Base-by-base conservation (phyloP, 148 eudicot species). In the Nepenthes mirabilis region DNA sequence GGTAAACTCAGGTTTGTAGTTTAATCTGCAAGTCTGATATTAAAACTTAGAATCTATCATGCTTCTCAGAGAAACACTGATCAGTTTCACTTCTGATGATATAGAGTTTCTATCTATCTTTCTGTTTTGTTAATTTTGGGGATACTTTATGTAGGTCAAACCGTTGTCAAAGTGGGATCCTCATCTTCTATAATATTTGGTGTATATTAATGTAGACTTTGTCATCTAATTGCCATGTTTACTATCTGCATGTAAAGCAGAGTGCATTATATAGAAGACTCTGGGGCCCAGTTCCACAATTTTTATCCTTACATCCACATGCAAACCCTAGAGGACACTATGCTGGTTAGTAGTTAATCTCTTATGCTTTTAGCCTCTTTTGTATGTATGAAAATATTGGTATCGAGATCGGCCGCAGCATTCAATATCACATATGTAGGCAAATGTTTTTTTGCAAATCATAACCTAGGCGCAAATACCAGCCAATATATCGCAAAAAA, bases 211-310 rank as follows among this genome's bases (percentile, higher is more conserved):
- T 9, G 6, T 53, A 5, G 14, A 53, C 14, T 53, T 45, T 50
- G 45, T 37, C 36, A 66, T 60, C 45, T 36, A 13, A 53, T 55
- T 45, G 36, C 50, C 52, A 33, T 60, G 52, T 37, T 67, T 52
- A 37, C 40, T 40, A 40, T 56, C 52, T 63, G 32, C 36, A 48
- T 52, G 52, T 43, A 34, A 63, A 73, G 50, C 77, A 77, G 80
- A 69, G 77, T 66, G 71, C 77, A 50, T 57, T 70, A 50, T 56
- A 73, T 52, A 72, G 75, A 69, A 72, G 80, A 63, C 62, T 77
- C 52, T 77, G 80, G 80, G 80, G 80, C 53, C 80, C 80, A 13
- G 68, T 77, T 43, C 59, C 63, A 49, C 77, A 72, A 72, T 59
- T 77, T 67, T 65, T 56, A 23, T 70, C 70, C 36, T 36, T 77